Conservation (phyloP, 2,329 filamentous ascomycete genomes). For the Cladorrhinum sp. region DNA sequence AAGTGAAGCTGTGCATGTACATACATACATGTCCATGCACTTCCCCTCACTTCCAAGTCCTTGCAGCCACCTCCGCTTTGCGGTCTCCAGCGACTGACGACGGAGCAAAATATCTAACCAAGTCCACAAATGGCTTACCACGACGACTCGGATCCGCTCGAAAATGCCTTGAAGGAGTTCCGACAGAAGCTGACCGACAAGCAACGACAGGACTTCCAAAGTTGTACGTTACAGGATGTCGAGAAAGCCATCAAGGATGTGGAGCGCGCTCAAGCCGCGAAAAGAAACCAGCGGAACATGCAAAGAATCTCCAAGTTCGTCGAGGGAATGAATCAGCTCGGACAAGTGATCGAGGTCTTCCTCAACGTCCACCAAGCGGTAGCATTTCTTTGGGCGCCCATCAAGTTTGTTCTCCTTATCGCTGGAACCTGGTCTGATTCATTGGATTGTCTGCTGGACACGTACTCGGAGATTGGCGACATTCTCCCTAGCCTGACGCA, state of each 20-base stretch:
- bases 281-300: constrained; percentile 21
- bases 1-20: no score
- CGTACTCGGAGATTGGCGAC: constrained; percentile 26
- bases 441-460: constrained; percentile 24
- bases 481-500: constrained; percentile 22
- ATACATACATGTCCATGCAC: no score
- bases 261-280: constrained; percentile 14
- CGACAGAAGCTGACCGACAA: constrained; percentile 11
- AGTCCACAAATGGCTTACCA: not conserved
- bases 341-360: constrained; percentile 24
- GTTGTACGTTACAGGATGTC: constrained; percentile 14
- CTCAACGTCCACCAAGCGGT: constrained; percentile 24
- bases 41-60: no score
- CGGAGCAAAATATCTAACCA: no score
- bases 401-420: constrained; percentile 15
- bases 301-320: constrained; percentile 24
- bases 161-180: not conserved
- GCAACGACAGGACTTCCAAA: constrained; percentile 13
- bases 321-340: constrained; percentile 26
- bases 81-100: no score
- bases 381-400: constrained; percentile 26
- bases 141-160: not conserved
- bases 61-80: no score
- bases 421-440: not conserved
- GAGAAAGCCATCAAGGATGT: constrained; percentile 15